Conservation (phyloP, 768 basidiomycete genomes). For the Pholiota microspora region DNA sequence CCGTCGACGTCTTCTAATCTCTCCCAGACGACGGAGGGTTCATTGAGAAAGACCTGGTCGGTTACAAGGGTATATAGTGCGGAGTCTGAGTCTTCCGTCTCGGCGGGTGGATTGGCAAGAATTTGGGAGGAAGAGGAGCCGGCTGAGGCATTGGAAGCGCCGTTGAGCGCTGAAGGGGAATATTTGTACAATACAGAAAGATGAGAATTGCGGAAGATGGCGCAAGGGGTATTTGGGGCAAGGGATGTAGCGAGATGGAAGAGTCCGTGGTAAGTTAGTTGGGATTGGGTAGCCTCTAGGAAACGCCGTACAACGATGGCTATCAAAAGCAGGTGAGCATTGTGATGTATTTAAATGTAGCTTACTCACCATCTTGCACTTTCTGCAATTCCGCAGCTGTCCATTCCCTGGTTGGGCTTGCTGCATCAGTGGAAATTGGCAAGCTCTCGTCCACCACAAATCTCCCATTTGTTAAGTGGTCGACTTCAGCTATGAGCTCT, state of each 20-base stretch:
- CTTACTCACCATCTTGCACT: constrained; percentile 63
- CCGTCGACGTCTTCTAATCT: constrained; percentile 87
- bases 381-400: constrained; percentile 57
- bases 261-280: constrained; percentile 85
- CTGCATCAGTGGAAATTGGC: constrained; percentile 15
- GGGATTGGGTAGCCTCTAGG: constrained; percentile 70
- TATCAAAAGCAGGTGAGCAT: constrained; percentile 24
- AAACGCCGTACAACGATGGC: constrained; percentile 69
- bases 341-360: not conserved
- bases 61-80: constrained; percentile 83
- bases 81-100: constrained; percentile 22
- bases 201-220: constrained; percentile 89
- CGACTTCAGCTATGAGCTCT: constrained; percentile 74
- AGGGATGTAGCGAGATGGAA: constrained; percentile 75
- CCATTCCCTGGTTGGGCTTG: constrained; percentile 31
- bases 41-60: constrained; percentile 76
- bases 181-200: constrained; percentile 82
- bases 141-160: not conserved
- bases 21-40: constrained; percentile 88
- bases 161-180: constrained; percentile 15
- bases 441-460: constrained; percentile 45
- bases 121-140: constrained; percentile 12
- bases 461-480: constrained; percentile 64
- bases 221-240: constrained; percentile 54
- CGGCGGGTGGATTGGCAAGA: constrained; percentile 1